These are phyloP conservation scores for Nakaseomyces glabratus DNA, from an alignment of 1,139 yeast species.

Conservation along the genomic window DNA sequence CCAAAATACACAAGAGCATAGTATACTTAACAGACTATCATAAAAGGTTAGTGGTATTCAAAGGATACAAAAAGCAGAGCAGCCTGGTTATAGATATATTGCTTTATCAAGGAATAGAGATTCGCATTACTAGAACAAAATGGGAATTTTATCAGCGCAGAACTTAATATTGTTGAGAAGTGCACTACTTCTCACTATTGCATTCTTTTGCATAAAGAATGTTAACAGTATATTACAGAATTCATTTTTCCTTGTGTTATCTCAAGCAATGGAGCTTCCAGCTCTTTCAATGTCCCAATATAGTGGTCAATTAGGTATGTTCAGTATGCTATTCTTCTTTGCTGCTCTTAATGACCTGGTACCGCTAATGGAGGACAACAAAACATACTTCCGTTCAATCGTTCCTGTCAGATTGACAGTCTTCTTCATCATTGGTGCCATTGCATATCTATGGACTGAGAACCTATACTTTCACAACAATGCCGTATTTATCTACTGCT, in stretches of 20 bases:
- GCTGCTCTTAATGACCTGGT: constrained; percentile 46
- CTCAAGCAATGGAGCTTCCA: constrained; percentile 31
- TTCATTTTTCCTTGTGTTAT: constrained; percentile 44
- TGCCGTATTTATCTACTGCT: constrained; percentile 51
- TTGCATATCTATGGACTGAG: constrained; percentile 31
- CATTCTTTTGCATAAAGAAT: constrained; percentile 38
- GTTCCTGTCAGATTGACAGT: constrained; percentile 58
- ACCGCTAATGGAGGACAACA: constrained; percentile 50
- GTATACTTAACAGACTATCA: too few relatives aligned
- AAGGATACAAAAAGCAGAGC: too few relatives aligned
- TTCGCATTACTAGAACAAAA: too few relatives aligned
- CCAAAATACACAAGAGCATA: too few relatives aligned
- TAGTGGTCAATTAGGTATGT: constrained; percentile 46
- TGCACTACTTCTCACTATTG: constrained; percentile 37
- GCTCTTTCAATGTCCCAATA: constrained; percentile 35
- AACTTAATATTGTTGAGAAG: constrained; percentile 43
- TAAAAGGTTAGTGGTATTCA: too few relatives aligned
- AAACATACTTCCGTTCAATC: constrained; percentile 50
- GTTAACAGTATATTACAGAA: constrained; percentile 38
- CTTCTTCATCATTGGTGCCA: constrained; percentile 44
- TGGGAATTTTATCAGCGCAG: constrained; percentile 35
- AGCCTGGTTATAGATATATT: too few relatives aligned
- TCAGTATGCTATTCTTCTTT: constrained; percentile 39
- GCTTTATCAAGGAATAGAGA: too few relatives aligned
- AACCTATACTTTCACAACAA: constrained; percentile 48